Evolutionary conservation across 2,329 filamentous ascomycete genomes (phyloP).

Genomic region (Sphaceloma murrayae): DNA sequence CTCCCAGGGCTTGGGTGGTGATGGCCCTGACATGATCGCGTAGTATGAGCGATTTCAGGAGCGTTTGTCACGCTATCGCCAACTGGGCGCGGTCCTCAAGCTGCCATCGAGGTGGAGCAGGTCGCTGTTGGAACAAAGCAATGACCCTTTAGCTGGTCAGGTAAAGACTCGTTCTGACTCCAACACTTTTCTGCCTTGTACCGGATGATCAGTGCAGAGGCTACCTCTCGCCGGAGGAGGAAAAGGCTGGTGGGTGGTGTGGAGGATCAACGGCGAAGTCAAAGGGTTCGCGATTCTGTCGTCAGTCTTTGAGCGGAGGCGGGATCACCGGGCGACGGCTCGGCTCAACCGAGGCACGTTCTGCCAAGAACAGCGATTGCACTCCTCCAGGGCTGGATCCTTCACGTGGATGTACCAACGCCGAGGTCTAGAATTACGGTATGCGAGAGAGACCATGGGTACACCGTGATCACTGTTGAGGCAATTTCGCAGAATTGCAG

Average conservation of each 20-base stretch:
- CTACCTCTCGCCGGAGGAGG: background rate
- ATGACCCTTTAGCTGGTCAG: too few relatives aligned
- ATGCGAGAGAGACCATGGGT: too few relatives aligned
- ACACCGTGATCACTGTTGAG: too few relatives aligned
- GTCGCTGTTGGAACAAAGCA: too few relatives aligned
- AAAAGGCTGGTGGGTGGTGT: background rate
- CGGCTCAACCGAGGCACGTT: conserved; percentile 9
- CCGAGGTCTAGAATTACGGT: too few relatives aligned
- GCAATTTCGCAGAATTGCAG: too few relatives aligned
- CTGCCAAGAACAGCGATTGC: background rate
- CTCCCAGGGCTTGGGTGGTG: conserved; percentile 98
- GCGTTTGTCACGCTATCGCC: background rate
- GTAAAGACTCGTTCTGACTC: too few relatives aligned
- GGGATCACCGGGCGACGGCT: conserved; percentile 6
- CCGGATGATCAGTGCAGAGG: too few relatives aligned
- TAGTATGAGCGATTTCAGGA: background rate
- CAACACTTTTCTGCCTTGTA: too few relatives aligned
- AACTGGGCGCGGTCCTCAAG: background rate
- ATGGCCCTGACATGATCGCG: conserved; percentile 32
- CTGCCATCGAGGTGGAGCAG: conserved; percentile 3
- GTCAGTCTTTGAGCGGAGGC: conserved; percentile 15
- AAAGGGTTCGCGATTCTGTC: conserved; percentile 14
- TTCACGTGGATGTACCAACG: too few relatives aligned
- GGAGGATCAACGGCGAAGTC: background rate
- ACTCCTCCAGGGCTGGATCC: too few relatives aligned